Evolutionary conservation across 768 basidiomycete genomes (phyloP).

Genomic region (Tylopilus cervinicoccineus): DNA sequence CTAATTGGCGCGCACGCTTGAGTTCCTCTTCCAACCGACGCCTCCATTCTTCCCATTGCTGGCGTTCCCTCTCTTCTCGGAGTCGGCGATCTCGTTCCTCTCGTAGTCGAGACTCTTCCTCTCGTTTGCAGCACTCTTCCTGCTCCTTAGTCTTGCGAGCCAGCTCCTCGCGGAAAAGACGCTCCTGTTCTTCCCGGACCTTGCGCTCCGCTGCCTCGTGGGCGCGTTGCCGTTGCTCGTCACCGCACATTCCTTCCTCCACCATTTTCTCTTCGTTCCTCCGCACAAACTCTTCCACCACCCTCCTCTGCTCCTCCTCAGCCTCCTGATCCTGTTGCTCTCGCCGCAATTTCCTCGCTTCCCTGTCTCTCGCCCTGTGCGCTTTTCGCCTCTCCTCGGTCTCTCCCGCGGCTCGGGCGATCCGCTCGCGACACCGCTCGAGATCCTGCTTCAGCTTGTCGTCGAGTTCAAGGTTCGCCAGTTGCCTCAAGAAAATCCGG

Average conservation of each 20-base stretch:
- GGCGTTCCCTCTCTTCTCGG: slow-evolving; percentile 13
- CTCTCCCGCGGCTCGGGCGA: slow-evolving; percentile 21
- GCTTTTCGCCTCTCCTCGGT: slow-evolving; percentile 10
- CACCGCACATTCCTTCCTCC: slow-evolving; percentile 12
- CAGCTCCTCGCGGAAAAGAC: slow-evolving; percentile 1
- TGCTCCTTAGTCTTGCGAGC: slow-evolving; percentile 14
- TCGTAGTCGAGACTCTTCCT: slow-evolving; percentile 5
- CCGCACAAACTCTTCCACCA: slow-evolving; percentile 20
- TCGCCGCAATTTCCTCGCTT: slow-evolving; percentile 15
- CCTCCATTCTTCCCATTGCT: neutral
- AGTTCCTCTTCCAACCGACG: slow-evolving; percentile 8
- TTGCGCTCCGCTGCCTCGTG: slow-evolving; percentile 23
- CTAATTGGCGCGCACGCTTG: neutral
- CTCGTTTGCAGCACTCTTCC: slow-evolving; percentile 6
- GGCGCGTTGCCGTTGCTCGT: slow-evolving; percentile 13
- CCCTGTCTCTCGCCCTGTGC: slow-evolving; percentile 18
- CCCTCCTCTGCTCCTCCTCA: slow-evolving; percentile 11
- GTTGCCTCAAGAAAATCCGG: slow-evolving; percentile 23
- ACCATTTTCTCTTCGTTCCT: slow-evolving; percentile 11
- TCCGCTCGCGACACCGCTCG: slow-evolving; percentile 17
- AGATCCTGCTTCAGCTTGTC: slow-evolving; percentile 11
- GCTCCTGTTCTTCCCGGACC: slow-evolving; percentile 22
- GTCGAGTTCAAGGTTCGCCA: slow-evolving; percentile 15
- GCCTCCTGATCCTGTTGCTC: slow-evolving; percentile 14
- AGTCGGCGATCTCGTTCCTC: slow-evolving; percentile 10